Percentiles rank a stretch among this genome's conserved stretches.
These are phyloP conservation scores for Puya raimondii DNA, from an alignment of 176 grass and related monocot genomes.

Conservation along the genomic window DNA sequence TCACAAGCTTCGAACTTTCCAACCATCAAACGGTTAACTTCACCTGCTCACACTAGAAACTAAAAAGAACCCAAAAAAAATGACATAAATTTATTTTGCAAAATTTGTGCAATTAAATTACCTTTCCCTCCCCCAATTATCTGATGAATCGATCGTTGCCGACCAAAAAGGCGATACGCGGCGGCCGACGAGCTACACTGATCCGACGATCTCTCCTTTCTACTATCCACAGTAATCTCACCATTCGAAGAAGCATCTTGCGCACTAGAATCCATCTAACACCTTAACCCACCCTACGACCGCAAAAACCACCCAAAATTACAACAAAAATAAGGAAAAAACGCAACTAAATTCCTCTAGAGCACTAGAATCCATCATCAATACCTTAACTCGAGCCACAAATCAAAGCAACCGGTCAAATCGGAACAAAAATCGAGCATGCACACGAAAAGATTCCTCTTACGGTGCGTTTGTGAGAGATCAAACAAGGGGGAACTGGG, in stretches of 20 bases:
- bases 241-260: conserved; percentile 28
- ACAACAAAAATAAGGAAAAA: neutral
- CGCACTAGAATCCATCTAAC: conserved; percentile 4
- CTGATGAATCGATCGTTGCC: conserved; percentile 54
- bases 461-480: no score
- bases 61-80: neutral
- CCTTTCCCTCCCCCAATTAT: conserved; percentile 81
- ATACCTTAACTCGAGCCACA: no score
- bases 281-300: neutral
- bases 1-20: no score
- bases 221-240: conserved; percentile 32
- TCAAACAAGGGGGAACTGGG: no score
- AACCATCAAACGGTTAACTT: no score
- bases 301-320: neutral
- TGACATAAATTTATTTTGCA: neutral
- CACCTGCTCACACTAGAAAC: neutral
- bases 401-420: no score
- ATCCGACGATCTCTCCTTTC: conserved; percentile 22
- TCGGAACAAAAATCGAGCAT: no score
- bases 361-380: no score
- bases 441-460: no score
- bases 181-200: conserved; percentile 45
- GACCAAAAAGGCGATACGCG: conserved; percentile 32
- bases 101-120: neutral
- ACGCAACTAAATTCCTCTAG: neutral